A percentile compares a stretch with the other conserved stretches of the same genome.
These are phyloP conservation scores for Ambrosia trifida DNA, from an alignment of 129 eudicot species.

Conservation along the genomic window DNA sequence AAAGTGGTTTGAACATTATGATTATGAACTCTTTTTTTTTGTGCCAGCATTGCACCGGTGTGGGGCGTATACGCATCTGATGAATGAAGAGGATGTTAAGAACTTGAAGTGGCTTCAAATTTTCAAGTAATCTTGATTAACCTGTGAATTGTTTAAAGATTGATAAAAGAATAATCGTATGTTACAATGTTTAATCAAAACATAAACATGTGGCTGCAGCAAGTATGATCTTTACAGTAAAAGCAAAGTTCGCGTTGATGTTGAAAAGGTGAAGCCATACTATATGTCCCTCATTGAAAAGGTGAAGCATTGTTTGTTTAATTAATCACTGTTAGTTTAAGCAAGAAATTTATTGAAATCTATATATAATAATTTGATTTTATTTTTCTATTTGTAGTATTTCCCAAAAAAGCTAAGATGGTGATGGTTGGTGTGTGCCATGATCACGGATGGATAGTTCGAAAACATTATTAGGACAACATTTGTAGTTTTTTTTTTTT, in stretches of 20 bases:
- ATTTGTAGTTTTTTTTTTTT: not conserved
- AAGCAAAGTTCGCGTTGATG: slow-evolving; percentile 75
- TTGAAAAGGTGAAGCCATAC: slow-evolving; percentile 84
- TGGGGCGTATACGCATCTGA: slow-evolving; percentile 64
- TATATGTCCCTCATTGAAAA: slow-evolving; percentile 76
- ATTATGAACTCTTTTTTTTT: not conserved
- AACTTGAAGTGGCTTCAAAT: slow-evolving; percentile 67
- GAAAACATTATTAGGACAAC: not conserved
- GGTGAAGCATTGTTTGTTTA: slow-evolving; percentile 34
- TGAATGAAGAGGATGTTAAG: slow-evolving; percentile 71
- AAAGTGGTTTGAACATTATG: not conserved
- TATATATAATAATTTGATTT: not conserved
- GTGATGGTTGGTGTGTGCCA: slow-evolving; percentile 34
- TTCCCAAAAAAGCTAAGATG: slow-evolving; percentile 63
- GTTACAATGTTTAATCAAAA: not conserved
- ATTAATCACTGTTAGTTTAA: not conserved
- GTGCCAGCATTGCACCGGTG: slow-evolving; percentile 50
- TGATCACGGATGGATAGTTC: not conserved
- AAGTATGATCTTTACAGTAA: slow-evolving; percentile 91
- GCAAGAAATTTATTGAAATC: not conserved
- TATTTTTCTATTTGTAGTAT: slow-evolving; percentile 41
- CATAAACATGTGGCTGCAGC: slow-evolving; percentile 34
- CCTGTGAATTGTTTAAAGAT: not conserved
- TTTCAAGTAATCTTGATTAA: slow-evolving; percentile 44
- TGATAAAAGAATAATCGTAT: not conserved